Evolutionary conservation across 352 stramenopile species (phyloP).

Genomic region (Phytopythium aichiense): DNA sequence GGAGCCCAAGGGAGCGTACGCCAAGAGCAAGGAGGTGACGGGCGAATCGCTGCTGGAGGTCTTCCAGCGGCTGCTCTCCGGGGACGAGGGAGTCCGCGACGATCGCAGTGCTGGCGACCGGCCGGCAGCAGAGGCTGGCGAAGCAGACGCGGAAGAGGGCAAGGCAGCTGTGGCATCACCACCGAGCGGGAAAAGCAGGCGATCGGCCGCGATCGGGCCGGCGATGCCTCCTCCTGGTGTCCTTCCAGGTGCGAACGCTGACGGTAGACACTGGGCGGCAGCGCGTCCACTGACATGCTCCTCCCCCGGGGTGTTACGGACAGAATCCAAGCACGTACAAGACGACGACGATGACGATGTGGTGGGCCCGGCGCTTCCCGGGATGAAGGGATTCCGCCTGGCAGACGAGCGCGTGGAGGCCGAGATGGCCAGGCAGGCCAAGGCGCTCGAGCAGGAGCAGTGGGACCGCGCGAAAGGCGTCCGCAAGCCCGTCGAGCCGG

Average conservation of each 20-base stretch:
- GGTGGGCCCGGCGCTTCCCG: conserved; percentile 67
- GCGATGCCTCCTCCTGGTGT: conserved; percentile 22
- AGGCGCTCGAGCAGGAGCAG: conserved; percentile 58
- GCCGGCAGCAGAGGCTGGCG: not conserved
- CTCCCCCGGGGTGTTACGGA: not conserved
- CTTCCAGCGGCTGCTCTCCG: conserved; percentile 41
- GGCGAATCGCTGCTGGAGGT: conserved; percentile 41
- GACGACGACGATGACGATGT: conserved; percentile 50
- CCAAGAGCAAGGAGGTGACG: conserved; percentile 22
- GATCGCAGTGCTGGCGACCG: not conserved
- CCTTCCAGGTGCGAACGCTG: not conserved
- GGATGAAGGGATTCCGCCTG: conserved; percentile 71
- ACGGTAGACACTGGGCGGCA: not conserved
- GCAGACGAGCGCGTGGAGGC: conserved; percentile 66
- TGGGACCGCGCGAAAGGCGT: conserved; percentile 45
- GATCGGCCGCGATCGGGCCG: conserved; percentile 48
- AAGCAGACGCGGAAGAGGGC: not conserved
- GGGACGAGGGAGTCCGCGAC: not conserved
- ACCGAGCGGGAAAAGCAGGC: not conserved
- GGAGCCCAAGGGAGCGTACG: conserved; percentile 53
- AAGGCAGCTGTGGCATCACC: not conserved
- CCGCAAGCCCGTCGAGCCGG: not conserved
- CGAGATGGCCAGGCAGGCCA: conserved; percentile 58
- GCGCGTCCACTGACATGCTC: not conserved
- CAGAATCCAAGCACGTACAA: conserved; percentile 9